Evolutionary conservation across 352 stramenopile genomes (phyloP).

Genomic region (Phytopythium sindhum): DNA sequence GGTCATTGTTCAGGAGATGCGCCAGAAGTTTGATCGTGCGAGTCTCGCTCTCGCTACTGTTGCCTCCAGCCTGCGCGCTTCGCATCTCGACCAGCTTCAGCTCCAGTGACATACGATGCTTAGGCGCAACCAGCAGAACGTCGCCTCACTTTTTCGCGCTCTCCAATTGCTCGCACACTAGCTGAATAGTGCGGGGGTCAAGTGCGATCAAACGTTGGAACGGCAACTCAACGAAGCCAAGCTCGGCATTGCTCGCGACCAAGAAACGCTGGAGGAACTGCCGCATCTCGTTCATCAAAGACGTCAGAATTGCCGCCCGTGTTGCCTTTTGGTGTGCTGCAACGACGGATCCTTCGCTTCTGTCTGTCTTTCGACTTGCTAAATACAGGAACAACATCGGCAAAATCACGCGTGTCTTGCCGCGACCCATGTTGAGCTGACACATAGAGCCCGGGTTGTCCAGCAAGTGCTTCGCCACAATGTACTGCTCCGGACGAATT

Average conservation of each 20-base stretch:
- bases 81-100: conserved; percentile 55
- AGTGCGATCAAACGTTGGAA: conserved; percentile 64
- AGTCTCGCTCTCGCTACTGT: too few species aligned
- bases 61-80: conserved; percentile 5
- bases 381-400: conserved; percentile 86
- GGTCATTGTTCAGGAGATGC: conserved; percentile 37
- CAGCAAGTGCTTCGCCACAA: conserved; percentile 74
- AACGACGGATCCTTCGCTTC: not conserved
- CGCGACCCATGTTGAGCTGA: conserved; percentile 86
- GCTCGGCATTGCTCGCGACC: conserved; percentile 31
- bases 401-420: conserved; percentile 87
- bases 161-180: conserved; percentile 33
- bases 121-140: conserved; percentile 74
- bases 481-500: conserved; percentile 81
- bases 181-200: conserved; percentile 11
- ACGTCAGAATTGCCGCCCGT: conserved; percentile 56
- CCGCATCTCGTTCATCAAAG: conserved; percentile 58
- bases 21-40: too few species aligned
- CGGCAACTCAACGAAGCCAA: conserved; percentile 60
- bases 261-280: conserved; percentile 65
- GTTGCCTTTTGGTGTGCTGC: conserved; percentile 20
- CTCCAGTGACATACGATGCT: conserved; percentile 87
- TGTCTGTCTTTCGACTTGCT: conserved; percentile 12
- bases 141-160: conserved; percentile 37
- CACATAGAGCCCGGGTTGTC: conserved; percentile 50